Base-by-base conservation (phyloP, 2,329 filamentous ascomycete genomes). In the Penicillium sp. region DNA sequence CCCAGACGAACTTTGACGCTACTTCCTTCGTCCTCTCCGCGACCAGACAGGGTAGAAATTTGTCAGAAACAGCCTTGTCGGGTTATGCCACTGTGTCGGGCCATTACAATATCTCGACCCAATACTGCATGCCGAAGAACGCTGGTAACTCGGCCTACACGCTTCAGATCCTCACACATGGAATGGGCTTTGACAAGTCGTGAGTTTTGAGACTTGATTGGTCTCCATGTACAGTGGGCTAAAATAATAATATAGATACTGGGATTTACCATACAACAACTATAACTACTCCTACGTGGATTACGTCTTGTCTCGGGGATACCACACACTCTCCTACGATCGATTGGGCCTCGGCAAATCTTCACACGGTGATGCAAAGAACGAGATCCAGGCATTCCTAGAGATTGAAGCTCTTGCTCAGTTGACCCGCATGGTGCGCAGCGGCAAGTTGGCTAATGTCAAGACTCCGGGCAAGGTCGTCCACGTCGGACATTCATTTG, bases 281-380 rank as follows among this genome's bases (percentile, higher is more conserved):
- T 68, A 68, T 43, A 66, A 72, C 31, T 69, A 75, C 58, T 76
- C 73, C 9, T 77, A 74, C 56, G 72, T 78, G 51, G 67, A 77
- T 37, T 67, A 72, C 7, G 64, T 70, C 12, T 64, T 75, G 38
- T 63, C 60, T 21, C 69, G 69, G 33, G 75, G 75, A 38, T 78
- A 77, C 61, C 68, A 72, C 27, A 77, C 75, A 19, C 68, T 78
- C 15, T 72, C 73, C 8, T 78, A 75, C 57, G 75, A 77, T 60
- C 72, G 75, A 27, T 65, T 77, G 13, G 75, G 75, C n/a, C 65
- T 70, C 6, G 74, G 72, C 27, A 66, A 69, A 29, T 77, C 73
- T 3, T 68, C 69, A 17, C 69, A 73, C 38, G 71, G 74, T 12
- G 70, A 79, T 48, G 72, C 76, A 6, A 77, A 77, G 59, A 67